phyloP scores from a whole-genome alignment of 768 basidiomycete species.

The Strobilomyces dryophilus region DNA sequence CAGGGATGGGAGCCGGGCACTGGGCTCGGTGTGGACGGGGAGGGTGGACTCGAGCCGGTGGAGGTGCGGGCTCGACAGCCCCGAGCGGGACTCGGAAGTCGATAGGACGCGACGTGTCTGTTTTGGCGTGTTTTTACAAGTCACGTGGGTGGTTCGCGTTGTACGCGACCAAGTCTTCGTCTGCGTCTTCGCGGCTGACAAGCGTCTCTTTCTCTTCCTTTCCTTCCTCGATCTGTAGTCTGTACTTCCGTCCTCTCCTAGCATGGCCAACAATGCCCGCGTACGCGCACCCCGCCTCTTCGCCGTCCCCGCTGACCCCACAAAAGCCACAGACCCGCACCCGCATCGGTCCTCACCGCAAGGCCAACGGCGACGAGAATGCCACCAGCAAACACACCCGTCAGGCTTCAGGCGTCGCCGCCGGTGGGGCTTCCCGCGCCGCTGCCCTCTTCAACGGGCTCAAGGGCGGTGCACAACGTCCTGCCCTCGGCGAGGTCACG shows the following conservation, averaged over 20 bases:
- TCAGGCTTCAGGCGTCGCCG: slow-evolving; percentile 49
- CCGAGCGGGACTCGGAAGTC: slow-evolving; percentile 52
- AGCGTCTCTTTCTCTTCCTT: slow-evolving; percentile 22
- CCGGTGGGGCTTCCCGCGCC: slow-evolving; percentile 48
- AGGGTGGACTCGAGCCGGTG: slow-evolving; percentile 50
- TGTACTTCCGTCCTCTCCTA: slow-evolving; percentile 4
- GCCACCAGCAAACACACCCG: slow-evolving; percentile 64
- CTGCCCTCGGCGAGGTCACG: slow-evolving; percentile 79
- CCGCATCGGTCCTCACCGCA: slow-evolving; percentile 61
- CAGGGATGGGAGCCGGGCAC: slow-evolving; percentile 76
- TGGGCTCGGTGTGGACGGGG: slow-evolving; percentile 23
- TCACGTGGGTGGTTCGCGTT: slow-evolving; percentile 40
- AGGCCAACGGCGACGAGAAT: slow-evolving; percentile 73
- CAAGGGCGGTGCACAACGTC: slow-evolving; percentile 61
- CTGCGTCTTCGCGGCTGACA: slow-evolving; percentile 35
- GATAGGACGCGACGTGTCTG: slow-evolving; percentile 33
- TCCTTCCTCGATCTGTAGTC: slow-evolving; percentile 17
- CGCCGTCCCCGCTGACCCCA: slow-evolving; percentile 2
- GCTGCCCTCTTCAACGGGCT: slow-evolving; percentile 35
- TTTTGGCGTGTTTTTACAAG: slow-evolving; percentile 29
- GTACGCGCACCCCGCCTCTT: slow-evolving; percentile 35
- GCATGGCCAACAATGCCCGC: slow-evolving; percentile 60
- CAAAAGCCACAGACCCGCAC: slow-evolving; percentile 62
- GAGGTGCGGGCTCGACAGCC: slow-evolving; percentile 40
- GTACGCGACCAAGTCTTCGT: slow-evolving; percentile 29